Conservation (phyloP, 768 basidiomycete species). For the Suillus placidus region DNA sequence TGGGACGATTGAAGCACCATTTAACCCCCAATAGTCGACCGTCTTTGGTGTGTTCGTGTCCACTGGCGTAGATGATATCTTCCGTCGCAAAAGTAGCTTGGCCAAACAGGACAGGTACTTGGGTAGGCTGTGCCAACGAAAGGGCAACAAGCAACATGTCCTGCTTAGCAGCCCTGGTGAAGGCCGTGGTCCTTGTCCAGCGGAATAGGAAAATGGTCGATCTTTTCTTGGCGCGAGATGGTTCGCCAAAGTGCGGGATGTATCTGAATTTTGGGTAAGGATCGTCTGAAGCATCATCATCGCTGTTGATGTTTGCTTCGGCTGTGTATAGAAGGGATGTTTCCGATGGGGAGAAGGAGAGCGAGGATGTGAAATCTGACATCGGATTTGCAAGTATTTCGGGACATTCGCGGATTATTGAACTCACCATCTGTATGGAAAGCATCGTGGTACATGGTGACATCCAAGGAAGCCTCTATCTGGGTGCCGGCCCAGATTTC, state of each 20-base stretch:
- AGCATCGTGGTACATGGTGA: slow-evolving; percentile 57
- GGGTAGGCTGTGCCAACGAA: slow-evolving; percentile 14
- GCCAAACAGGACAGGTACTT: slow-evolving; percentile 45
- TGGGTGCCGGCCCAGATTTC: slow-evolving; percentile 58
- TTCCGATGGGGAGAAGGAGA: slow-evolving; percentile 59
- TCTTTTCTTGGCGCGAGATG: slow-evolving; percentile 50
- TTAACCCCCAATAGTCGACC: slow-evolving; percentile 61
- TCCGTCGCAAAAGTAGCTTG: slow-evolving; percentile 55
- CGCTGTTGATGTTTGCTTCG: slow-evolving; percentile 44
- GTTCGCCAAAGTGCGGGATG: slow-evolving; percentile 66
- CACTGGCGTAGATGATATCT: slow-evolving; percentile 55
- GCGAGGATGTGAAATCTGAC: slow-evolving; percentile 53
- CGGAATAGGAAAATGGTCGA: slow-evolving; percentile 58
- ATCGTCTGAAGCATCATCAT: slow-evolving; percentile 25
- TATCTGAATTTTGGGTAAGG: slow-evolving; percentile 51
- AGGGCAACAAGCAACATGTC: slow-evolving; percentile 18
- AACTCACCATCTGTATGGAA: slow-evolving; percentile 64
- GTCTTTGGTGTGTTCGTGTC: slow-evolving; percentile 61
- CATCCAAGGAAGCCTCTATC: slow-evolving; percentile 53
- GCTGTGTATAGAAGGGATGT: slow-evolving; percentile 60
- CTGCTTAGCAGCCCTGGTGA: slow-evolving; percentile 15
- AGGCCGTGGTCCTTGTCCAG: slow-evolving; percentile 36
- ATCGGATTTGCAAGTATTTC: not conserved
- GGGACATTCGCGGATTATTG: not conserved
- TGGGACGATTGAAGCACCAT: slow-evolving; percentile 60